A percentile compares a stretch with the other conserved stretches of the same genome.
These are phyloP conservation scores for Sugiyamaella paludigena DNA, from an alignment of 1,139 yeast species.

Conservation along the genomic window DNA sequence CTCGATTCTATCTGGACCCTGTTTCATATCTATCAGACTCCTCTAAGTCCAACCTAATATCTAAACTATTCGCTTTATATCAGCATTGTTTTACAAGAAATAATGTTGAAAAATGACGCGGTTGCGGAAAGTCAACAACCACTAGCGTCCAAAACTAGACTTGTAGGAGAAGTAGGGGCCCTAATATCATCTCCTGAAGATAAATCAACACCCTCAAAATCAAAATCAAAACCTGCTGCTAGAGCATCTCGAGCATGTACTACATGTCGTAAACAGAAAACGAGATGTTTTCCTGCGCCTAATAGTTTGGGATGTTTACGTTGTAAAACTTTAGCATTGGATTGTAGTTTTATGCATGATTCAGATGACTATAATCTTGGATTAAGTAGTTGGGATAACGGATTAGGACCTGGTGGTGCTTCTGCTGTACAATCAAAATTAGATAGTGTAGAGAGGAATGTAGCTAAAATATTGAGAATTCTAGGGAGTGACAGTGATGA, in stretches of 20 bases:
- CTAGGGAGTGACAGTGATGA: conserved; percentile 10
- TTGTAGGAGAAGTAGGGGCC: too few species aligned
- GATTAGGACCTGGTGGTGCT: background rate
- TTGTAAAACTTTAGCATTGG: conserved; percentile 50
- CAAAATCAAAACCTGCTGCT: conserved; percentile 5
- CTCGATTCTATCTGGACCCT: too few species aligned
- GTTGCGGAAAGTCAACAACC: too few species aligned
- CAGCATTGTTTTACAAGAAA: too few species aligned
- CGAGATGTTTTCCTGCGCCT: conserved; percentile 56
- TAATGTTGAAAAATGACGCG: too few species aligned
- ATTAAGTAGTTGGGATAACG: conserved; percentile 4
- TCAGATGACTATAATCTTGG: conserved; percentile 18
- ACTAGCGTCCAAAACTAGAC: too few species aligned
- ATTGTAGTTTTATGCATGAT: conserved; percentile 49
- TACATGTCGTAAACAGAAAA: conserved; percentile 58
- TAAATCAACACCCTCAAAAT: too few species aligned
- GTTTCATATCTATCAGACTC: too few species aligned
- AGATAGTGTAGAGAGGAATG: conserved; percentile 26
- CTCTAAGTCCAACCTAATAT: too few species aligned
- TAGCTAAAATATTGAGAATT: conserved; percentile 28
- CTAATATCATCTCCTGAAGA: too few species aligned
- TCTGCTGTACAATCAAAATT: conserved; percentile 15
- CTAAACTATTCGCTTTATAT: too few species aligned
- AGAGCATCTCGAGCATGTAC: conserved; percentile 59
- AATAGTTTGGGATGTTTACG: conserved; percentile 52